A percentile compares a stretch with the other conserved stretches of the same genome.
phyloP scores from a whole-genome alignment of 768 basidiomycete genomes.

The Lactarius tabidus region DNA sequence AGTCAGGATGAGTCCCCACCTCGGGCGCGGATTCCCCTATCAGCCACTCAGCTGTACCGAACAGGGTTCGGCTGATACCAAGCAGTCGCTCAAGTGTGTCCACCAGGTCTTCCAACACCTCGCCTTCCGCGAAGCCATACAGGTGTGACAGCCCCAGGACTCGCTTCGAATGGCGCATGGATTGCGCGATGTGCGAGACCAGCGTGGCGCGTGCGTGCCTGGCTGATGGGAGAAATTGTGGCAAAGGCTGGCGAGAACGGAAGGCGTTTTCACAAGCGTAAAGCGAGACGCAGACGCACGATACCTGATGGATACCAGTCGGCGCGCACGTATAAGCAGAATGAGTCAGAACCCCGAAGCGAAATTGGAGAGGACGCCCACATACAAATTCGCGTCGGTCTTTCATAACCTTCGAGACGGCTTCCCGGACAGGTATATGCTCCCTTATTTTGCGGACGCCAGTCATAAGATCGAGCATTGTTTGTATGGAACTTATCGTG shows the following conservation, averaged over 20 bases:
- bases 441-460: slow-evolving; percentile 46
- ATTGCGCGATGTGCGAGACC: slow-evolving; percentile 34
- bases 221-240: slow-evolving; percentile 48
- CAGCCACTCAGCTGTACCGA: slow-evolving; percentile 45
- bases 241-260: slow-evolving; percentile 42
- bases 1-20: background rate
- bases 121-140: slow-evolving; percentile 43
- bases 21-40: slow-evolving; percentile 24
- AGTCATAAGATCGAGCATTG: slow-evolving; percentile 41
- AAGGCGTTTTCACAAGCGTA: slow-evolving; percentile 50
- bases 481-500: slow-evolving; percentile 37
- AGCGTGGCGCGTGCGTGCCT: slow-evolving; percentile 39
- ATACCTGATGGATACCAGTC: slow-evolving; percentile 33
- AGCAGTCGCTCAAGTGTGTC: slow-evolving; percentile 41
- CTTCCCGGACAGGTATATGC: slow-evolving; percentile 44
- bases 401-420: slow-evolving; percentile 36
- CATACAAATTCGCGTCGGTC: slow-evolving; percentile 43
- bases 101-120: slow-evolving; percentile 40
- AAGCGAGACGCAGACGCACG: slow-evolving; percentile 44
- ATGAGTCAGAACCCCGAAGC: background rate
- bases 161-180: slow-evolving; percentile 32
- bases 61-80: slow-evolving; percentile 39
- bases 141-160: slow-evolving; percentile 37
- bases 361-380: background rate
- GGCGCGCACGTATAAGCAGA: background rate